Base-by-base conservation (phyloP, 495 filamentous ascomycete genomes). In the Aspergillus coremiiformis region DNA sequence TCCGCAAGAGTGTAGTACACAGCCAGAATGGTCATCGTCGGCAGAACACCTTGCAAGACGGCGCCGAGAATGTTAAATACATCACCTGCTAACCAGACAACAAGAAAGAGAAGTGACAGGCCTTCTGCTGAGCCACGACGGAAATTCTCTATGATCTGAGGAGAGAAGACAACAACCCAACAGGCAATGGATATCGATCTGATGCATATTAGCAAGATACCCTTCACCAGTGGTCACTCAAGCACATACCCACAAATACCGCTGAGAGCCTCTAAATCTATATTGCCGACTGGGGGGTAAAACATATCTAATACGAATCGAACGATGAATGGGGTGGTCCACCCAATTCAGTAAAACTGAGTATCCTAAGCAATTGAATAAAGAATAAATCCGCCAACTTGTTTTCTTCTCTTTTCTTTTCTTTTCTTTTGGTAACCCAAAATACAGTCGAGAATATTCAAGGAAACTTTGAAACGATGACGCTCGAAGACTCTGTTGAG, bases 91-190 rank as follows among this genome's bases (percentile, higher is more conserved):
- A 95, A 76, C 93, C 93, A 98, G 52, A 94, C 78, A 42, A 90
- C 77, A 57, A 98, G 79, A 68, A 98, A 98, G 23, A 86, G 79
- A 45, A 97, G 78, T 0, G 89, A 95, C 0, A 98, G 78, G 5
- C 89, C 93, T 63, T 96, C 87, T 39, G 91, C 89, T 27, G 87
- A 93, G 55, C 80, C 72, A 30, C 93, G 83, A 47, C 83, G 84
- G 69, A 96, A 96, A 61, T 96, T 96, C 63, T 95, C 90, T 58
- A 96, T 79, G 57, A 98, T 98, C 54, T 98, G 93, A 8, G 93
- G 93, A 0, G 91, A 90, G 74, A 95, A 98, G 32, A 98, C 93
- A 23, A 96, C 90, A 17, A 98, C 85, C 93, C 93, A 98, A 63
- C 90, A 96, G 39, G 91, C 90, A 60, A 98, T 95, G 21, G 88